These are phyloP conservation scores for Proliferodiscus dingleyae DNA, from an alignment of 2,329 filamentous ascomycete species.

Conservation along the genomic window DNA sequence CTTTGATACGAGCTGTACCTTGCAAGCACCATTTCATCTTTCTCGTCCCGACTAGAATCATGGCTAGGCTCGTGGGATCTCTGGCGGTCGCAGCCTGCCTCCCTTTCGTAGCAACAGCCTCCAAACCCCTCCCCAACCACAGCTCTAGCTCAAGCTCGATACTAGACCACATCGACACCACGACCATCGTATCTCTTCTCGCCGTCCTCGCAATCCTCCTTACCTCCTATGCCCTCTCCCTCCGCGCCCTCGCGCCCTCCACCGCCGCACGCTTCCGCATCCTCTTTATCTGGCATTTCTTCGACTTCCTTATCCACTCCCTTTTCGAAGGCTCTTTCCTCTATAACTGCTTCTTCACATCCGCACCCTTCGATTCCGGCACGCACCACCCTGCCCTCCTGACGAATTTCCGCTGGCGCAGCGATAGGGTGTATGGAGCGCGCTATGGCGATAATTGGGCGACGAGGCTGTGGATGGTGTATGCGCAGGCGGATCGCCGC, in stretches of 20 bases:
- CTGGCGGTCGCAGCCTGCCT: not conserved
- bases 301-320: conserved; percentile 88
- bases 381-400: conserved; percentile 33
- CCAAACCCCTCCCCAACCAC: not conserved
- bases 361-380: conserved; percentile 35
- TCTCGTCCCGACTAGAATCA: no score
- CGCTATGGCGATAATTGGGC: conserved; percentile 49
- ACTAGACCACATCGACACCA: conserved; percentile 48
- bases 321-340: conserved; percentile 87
- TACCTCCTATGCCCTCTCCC: conserved; percentile 46
- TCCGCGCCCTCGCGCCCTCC: conserved; percentile 33
- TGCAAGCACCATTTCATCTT: no score
- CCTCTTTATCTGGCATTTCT: conserved; percentile 92
- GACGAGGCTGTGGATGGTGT: conserved; percentile 64
- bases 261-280: conserved; percentile 54
- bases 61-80: not conserved
- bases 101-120: not conserved
- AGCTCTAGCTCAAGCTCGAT: conserved; percentile 12
- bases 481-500: conserved; percentile 57
- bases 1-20: no score
- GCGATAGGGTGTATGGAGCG: conserved; percentile 49
- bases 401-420: conserved; percentile 45
- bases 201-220: conserved; percentile 49
- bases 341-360: conserved; percentile 87
- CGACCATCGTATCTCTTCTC: conserved; percentile 54